These are phyloP conservation scores for Cyberlindnera euphorbiiphila DNA, from an alignment of 805 yeast species.

Conservation along the genomic window DNA sequence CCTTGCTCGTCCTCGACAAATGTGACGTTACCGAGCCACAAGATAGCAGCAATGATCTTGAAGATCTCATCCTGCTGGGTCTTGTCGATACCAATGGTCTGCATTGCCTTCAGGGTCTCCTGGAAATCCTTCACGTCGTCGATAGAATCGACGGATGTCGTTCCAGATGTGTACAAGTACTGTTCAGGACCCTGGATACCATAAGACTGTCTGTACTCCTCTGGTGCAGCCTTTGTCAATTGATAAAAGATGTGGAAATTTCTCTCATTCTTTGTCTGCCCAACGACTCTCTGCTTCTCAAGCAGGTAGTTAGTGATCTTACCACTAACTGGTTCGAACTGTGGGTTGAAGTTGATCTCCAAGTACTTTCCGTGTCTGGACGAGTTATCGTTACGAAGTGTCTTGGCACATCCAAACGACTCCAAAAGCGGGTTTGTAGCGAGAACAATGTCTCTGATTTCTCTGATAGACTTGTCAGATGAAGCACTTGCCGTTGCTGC, in stretches of 20 bases:
- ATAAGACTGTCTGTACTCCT: conserved; percentile 71
- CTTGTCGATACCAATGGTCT: conserved; percentile 75
- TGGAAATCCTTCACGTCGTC: conserved; percentile 77
- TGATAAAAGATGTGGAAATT: conserved; percentile 97
- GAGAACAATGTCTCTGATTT: conserved; percentile 93
- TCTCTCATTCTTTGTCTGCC: conserved; percentile 87
- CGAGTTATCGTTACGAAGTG: conserved; percentile 82
- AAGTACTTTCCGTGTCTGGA: conserved; percentile 92
- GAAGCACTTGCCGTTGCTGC: conserved; percentile 72
- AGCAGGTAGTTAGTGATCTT: conserved; percentile 91
- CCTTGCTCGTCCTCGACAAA: conserved; percentile 86
- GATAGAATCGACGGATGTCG: conserved; percentile 81
- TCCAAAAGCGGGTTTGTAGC: conserved; percentile 94
- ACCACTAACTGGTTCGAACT: conserved; percentile 89
- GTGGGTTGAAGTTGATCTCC: conserved; percentile 80
- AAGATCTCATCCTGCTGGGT: conserved; percentile 89
- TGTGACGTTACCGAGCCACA: conserved; percentile 93
- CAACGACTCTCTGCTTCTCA: conserved; percentile 96
- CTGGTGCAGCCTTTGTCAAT: conserved; percentile 86
- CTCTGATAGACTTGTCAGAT: conserved; percentile 66
- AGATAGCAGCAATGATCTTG: conserved; percentile 73
- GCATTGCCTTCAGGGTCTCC: conserved; percentile 85
- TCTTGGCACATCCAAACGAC: conserved; percentile 92
- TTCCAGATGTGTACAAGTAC: conserved; percentile 83
- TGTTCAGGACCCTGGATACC: conserved; percentile 96